Evolutionary conservation across 2,329 filamentous ascomycete genomes (phyloP), one percentile per base, ranked within the genome.

Genomic region (Whalleya microplaca): DNA sequence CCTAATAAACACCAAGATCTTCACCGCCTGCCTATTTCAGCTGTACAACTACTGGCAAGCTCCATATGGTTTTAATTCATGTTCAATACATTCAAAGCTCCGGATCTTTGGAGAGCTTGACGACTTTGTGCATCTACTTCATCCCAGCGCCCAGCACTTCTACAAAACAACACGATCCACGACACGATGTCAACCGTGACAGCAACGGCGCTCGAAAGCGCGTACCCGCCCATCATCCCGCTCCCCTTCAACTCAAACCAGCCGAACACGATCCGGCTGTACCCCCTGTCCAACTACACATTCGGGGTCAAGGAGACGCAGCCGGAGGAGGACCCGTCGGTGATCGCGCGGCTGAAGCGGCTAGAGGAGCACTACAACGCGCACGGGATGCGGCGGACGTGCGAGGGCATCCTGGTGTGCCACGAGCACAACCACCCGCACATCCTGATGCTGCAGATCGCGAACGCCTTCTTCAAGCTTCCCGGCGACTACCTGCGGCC

Each of bases 401-500:
- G 94, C 75, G 95, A 99, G 78, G 95, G 93, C 68, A 92, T 99
- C 67, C 84, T 99, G 46, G 92, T 99, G 66, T 99, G 95, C 78
- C 95, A 99, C 75, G 95, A 99, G 77, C 94, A 98, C 81, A 98
- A 97, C 78, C 95, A 98, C 75, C 95, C 95, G 14, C 95, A 99
- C 75, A 96, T 99, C 63, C 80, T 99, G 65, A 98, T 99, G 95
- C 84, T 99, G 62, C 95, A 99, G 81, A 99, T 99, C 69, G 95
- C 95, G 51, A 99, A 99, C 75, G 94, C 95, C 21, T 99, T 99
- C 80, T 99, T 99, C 81, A 99, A 99, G 79, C 84, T 99, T 74
- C 95, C 95, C 0, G 95, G 95, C 56, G 95, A 98, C 76, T 99
- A 98, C 73, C 85, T 99, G 44, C 85, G 88, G 52, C 89, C 90